Conservation (phyloP, 176 grass and related monocot species). For the Triticum urartu region DNA sequence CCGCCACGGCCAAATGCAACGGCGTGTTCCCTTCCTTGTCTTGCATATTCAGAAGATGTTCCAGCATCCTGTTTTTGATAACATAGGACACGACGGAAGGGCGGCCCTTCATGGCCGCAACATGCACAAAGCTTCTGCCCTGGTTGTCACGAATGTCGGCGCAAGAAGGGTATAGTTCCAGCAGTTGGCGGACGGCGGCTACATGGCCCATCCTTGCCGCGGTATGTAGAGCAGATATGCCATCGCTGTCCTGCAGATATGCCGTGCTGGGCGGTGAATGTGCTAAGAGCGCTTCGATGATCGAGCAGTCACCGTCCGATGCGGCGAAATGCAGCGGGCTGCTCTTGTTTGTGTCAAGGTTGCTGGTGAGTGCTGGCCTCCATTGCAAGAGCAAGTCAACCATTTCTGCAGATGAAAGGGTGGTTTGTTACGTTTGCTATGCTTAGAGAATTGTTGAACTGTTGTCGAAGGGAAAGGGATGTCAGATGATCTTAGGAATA, state of each 20-base stretch:
- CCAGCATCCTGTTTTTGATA: background rate
- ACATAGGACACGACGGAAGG: background rate
- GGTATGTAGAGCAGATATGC: slow-evolving; percentile 34
- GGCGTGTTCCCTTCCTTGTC: slow-evolving; percentile 48
- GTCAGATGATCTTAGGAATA: background rate
- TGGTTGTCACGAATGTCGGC: slow-evolving; percentile 25
- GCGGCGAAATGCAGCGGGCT: slow-evolving; percentile 35
- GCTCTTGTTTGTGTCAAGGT: slow-evolving; percentile 19
- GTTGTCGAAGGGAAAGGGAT: background rate
- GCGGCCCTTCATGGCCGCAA: slow-evolving; percentile 13
- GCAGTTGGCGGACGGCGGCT: background rate
- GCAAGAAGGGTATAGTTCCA: slow-evolving; percentile 28
- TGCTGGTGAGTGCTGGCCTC: slow-evolving; percentile 7
- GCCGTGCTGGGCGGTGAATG: background rate
- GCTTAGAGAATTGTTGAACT: background rate
- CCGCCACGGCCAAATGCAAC: slow-evolving; percentile 33
- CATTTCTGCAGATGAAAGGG: slow-evolving; percentile 23
- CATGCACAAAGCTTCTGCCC: slow-evolving; percentile 45
- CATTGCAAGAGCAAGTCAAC: slow-evolving; percentile 38
- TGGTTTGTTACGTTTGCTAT: background rate
- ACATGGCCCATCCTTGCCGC: slow-evolving; percentile 32
- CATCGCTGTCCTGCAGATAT: slow-evolving; percentile 30
- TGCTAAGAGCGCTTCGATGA: slow-evolving; percentile 11
- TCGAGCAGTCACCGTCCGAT: slow-evolving; percentile 28
- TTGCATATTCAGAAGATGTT: slow-evolving; percentile 30